Evolutionary conservation across 192 early-diverging fungal species (phyloP).

Genomic region (Coemansia sp.): DNA sequence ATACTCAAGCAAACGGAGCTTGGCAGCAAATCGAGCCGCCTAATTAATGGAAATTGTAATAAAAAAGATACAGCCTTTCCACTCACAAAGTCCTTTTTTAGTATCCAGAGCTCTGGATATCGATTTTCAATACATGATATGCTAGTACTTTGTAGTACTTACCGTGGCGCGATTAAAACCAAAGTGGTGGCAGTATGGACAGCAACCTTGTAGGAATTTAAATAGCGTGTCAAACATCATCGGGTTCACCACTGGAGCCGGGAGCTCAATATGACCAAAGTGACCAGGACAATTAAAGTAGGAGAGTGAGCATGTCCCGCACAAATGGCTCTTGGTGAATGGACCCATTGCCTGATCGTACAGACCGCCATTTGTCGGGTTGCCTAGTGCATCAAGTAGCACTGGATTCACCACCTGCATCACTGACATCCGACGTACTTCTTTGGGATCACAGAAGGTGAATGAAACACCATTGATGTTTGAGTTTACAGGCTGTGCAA

Average conservation of each 20-base stretch:
- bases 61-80: not conserved
- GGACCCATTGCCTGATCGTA: conserved; percentile 96
- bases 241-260: conserved; percentile 85
- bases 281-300: conserved; percentile 90
- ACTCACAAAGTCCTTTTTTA: not conserved
- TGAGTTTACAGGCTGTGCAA: conserved; percentile 74
- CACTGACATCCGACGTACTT: conserved; percentile 90
- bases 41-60: conserved; percentile 7
- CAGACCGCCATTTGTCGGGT: conserved; percentile 88
- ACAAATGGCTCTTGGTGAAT: conserved; percentile 75
- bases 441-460: conserved; percentile 82
- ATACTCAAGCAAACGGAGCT: conserved; percentile 80
- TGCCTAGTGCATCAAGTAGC: conserved; percentile 83
- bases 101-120: not conserved
- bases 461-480: conserved; percentile 88
- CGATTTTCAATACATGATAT: not conserved
- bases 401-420: conserved; percentile 89
- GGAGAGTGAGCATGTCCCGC: conserved; percentile 79
- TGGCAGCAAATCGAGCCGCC: conserved; percentile 62
- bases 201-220: conserved; percentile 79
- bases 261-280: conserved; percentile 95
- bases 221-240: conserved; percentile 93
- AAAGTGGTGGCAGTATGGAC: conserved; percentile 89
- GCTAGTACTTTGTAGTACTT: conserved; percentile 8
- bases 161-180: conserved; percentile 48